These are phyloP conservation scores for Pythium scleroteichum DNA, from an alignment of 352 stramenopile species.

Conservation along the genomic window DNA sequence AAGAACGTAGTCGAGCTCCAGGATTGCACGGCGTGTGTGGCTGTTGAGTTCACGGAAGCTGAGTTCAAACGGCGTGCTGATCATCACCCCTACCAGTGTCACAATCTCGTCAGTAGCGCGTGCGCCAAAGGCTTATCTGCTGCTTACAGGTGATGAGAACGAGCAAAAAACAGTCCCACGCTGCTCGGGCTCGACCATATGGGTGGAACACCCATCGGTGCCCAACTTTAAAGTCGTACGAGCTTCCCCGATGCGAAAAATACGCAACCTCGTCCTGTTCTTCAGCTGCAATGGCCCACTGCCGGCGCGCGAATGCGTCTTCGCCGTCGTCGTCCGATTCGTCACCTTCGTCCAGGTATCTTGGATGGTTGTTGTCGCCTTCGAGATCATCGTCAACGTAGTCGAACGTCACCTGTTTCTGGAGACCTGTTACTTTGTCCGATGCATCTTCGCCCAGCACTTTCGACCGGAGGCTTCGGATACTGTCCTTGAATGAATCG, in stretches of 20 bases:
- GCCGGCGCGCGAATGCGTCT: slow-evolving; percentile 3
- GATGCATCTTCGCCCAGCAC: slow-evolving; percentile 4
- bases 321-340: slow-evolving; percentile 19
- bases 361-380: background rate
- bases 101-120: no score
- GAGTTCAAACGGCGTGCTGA: slow-evolving; percentile 72
- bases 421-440: background rate
- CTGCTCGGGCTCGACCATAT: slow-evolving; percentile 50
- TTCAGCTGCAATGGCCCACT: slow-evolving; percentile 22
- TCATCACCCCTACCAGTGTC: slow-evolving; percentile 45
- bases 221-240: slow-evolving; percentile 50
- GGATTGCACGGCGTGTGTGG: slow-evolving; percentile 35
- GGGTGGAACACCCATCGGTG: slow-evolving; percentile 61
- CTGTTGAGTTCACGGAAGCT: slow-evolving; percentile 49
- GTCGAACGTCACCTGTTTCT: slow-evolving; percentile 1
- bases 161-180: slow-evolving; percentile 62
- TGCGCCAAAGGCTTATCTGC: no score
- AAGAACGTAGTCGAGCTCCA: slow-evolving; percentile 61
- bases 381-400: slow-evolving; percentile 13
- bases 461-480: slow-evolving; percentile 14
- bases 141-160: slow-evolving; percentile 61
- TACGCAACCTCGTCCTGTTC: slow-evolving; percentile 72
- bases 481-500: slow-evolving; percentile 4
- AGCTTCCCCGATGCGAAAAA: slow-evolving; percentile 50
- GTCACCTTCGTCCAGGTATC: slow-evolving; percentile 14